Evolutionary conservation across 1,284 basidiomycete genomes (phyloP).

Genomic region (Apiotrichum gamsii): DNA sequence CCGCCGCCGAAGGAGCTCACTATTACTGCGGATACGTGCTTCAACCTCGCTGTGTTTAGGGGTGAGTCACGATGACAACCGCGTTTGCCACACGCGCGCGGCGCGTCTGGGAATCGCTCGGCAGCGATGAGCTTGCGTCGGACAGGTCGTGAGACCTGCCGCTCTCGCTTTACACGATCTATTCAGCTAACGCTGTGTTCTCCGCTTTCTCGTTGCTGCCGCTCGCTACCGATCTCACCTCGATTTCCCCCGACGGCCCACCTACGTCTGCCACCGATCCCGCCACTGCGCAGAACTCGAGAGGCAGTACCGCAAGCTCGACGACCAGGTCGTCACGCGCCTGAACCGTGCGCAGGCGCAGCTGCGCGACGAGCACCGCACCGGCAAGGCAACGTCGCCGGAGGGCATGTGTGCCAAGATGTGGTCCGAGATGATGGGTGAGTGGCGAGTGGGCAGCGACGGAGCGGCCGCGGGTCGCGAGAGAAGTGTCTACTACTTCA

Average conservation of each 20-base stretch:
- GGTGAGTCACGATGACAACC: constrained; percentile 56
- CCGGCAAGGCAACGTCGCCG: constrained; percentile 32
- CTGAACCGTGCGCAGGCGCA: constrained; percentile 74
- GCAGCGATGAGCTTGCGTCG: too few species aligned
- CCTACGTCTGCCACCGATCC: too few species aligned
- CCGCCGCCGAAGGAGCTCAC: constrained; percentile 39
- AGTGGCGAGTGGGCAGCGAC: constrained; percentile 44
- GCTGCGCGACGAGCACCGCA: constrained; percentile 57
- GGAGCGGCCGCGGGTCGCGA: background rate
- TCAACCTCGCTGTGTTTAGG: constrained; percentile 75
- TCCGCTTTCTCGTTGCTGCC: too few species aligned
- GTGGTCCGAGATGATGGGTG: constrained; percentile 77
- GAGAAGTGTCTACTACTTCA: too few species aligned
- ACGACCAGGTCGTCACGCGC: constrained; percentile 74
- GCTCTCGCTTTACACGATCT: too few species aligned
- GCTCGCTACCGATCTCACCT: too few species aligned
- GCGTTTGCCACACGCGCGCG: too few species aligned
- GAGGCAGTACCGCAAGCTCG: constrained; percentile 74
- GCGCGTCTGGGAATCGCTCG: too few species aligned
- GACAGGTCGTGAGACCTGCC: too few species aligned
- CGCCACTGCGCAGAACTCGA: constrained; percentile 68
- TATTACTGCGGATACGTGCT: constrained; percentile 54
- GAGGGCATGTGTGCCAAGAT: constrained; percentile 66
- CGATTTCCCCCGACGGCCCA: too few species aligned
- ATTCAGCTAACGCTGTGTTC: too few species aligned